phyloP scores from a whole-genome alignment of 306 rosid genomes.

The Luffa aegyptiaca region DNA sequence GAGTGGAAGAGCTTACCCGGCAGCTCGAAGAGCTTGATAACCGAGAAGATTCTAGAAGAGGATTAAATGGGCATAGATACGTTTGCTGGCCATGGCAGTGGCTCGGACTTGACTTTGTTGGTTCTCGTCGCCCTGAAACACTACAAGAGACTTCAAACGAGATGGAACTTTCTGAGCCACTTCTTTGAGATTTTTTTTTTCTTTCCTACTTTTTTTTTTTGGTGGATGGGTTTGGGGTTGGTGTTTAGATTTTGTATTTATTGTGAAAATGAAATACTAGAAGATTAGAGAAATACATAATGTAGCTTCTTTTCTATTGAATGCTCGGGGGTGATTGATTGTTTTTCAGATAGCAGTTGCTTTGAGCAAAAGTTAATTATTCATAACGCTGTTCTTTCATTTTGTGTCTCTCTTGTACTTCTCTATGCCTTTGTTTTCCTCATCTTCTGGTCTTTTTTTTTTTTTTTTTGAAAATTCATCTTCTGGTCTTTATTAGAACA shows the following conservation, averaged over 20 bases:
- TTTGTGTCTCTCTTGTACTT: background rate
- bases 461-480: too few relatives aligned
- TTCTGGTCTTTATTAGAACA: background rate
- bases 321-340: constrained; percentile 1
- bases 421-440: background rate
- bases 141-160: constrained; percentile 58
- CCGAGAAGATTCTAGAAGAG: constrained; percentile 53
- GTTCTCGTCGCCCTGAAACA: constrained; percentile 41
- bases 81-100: constrained; percentile 99
- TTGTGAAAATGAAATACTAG: constrained; percentile 31
- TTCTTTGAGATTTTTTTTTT: constrained; percentile 26
- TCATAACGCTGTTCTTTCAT: background rate
- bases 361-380: background rate
- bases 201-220: background rate
- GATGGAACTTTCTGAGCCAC: constrained; percentile 99
- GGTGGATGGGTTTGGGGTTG: background rate
- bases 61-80: constrained; percentile 63
- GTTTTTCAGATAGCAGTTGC: background rate
- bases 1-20: constrained; percentile 84
- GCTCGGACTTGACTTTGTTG: constrained; percentile 90
- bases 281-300: constrained; percentile 4
- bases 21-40: constrained; percentile 84
- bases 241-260: constrained; percentile 27
- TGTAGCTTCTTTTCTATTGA: background rate
- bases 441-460: background rate